Conservation (phyloP, 805 yeast species). For the Phaffomyces opuntiae region DNA sequence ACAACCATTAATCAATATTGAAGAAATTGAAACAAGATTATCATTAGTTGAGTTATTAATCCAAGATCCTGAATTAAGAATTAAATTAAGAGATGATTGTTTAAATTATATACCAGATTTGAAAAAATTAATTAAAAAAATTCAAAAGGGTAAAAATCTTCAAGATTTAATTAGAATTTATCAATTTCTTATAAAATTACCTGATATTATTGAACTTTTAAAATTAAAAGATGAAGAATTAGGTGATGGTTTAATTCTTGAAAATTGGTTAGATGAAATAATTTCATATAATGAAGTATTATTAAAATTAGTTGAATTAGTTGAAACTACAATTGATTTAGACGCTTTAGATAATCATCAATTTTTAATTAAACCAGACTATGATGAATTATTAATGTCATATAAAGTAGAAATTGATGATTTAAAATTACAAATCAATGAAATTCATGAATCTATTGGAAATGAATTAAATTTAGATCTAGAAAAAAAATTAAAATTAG, state of each 20-base stretch:
- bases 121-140: constrained; percentile 63
- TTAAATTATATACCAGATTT: constrained; percentile 77
- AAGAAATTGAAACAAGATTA: constrained; percentile 61
- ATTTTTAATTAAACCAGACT: constrained; percentile 81
- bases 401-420: constrained; percentile 53
- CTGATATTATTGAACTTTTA: constrained; percentile 55
- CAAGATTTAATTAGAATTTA: constrained; percentile 89
- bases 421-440: constrained; percentile 46
- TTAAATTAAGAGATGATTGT: constrained; percentile 58
- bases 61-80: constrained; percentile 62
- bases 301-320: constrained; percentile 69
- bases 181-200: constrained; percentile 67
- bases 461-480: constrained; percentile 75
- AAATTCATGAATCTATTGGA: constrained; percentile 56
- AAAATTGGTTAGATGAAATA: constrained; percentile 56
- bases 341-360: constrained; percentile 78
- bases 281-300: constrained; percentile 43
- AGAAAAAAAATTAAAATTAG: constrained; percentile 84
- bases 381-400: constrained; percentile 66
- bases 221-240: constrained; percentile 30
- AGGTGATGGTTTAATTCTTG: constrained; percentile 32
- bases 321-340: constrained; percentile 88
- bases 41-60: constrained; percentile 65
- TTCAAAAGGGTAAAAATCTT: constrained; percentile 42
- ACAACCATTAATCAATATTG: constrained; percentile 75